Percentiles rank a stretch among this genome's conserved stretches.
Conservation (phyloP, 495 filamentous ascomycete genomes). For the Penicillium roqueforti region DNA sequence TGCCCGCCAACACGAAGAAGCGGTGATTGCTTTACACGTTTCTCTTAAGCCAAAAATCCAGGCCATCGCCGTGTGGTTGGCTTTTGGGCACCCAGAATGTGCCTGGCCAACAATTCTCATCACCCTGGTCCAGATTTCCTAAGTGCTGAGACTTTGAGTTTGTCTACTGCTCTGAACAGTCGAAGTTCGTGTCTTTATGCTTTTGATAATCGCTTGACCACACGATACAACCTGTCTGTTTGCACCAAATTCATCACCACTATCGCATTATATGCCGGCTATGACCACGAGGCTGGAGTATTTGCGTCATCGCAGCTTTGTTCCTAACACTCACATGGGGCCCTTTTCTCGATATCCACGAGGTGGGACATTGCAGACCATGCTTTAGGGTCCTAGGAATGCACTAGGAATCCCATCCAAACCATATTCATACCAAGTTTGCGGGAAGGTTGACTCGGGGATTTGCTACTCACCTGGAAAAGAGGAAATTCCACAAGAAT, state of each 20-base stretch:
- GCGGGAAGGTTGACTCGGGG: neutral
- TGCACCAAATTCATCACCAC: too few species aligned
- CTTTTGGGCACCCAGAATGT: neutral
- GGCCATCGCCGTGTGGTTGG: neutral
- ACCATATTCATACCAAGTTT: neutral
- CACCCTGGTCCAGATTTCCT: neutral
- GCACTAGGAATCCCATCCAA: neutral
- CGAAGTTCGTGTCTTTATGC: neutral
- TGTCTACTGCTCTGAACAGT: neutral
- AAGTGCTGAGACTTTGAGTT: neutral
- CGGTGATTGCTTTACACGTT: constrained; percentile 24
- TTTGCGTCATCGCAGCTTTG: neutral
- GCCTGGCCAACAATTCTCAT: neutral
- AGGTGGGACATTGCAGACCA: neutral
- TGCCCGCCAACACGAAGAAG: constrained; percentile 41
- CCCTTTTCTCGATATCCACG: neutral
- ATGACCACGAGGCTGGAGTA: neutral
- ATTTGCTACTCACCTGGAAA: neutral
- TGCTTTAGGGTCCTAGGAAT: neutral
- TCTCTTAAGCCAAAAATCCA: neutral
- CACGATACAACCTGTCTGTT: neutral
- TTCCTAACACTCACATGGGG: neutral
- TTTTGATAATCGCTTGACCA: neutral
- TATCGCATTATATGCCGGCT: neutral
- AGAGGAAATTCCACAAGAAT: neutral